phyloP scores from a whole-genome alignment of 1,284 basidiomycete genomes.

The Irpex sp. region DNA sequence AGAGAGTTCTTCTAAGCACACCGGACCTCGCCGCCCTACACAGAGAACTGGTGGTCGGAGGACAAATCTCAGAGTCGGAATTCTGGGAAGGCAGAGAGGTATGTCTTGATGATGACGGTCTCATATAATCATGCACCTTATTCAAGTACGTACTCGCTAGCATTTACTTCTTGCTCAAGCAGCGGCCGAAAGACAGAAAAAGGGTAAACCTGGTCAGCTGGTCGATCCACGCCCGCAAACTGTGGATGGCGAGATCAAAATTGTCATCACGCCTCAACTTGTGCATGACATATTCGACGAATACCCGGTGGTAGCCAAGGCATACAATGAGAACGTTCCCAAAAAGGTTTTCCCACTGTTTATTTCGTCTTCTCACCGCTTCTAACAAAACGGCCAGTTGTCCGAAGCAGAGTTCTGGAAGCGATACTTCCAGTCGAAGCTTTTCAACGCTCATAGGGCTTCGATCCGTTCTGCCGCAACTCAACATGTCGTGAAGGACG shows the following conservation, averaged over 20 bases:
- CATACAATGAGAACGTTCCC: conserved; percentile 92
- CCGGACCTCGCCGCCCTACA: conserved; percentile 78
- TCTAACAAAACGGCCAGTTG: conserved; percentile 44
- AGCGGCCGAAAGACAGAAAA: conserved; percentile 70
- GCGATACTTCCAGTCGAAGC: conserved; percentile 91
- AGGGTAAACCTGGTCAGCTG: conserved; percentile 81
- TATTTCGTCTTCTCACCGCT: neutral
- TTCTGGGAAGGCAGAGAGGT: conserved; percentile 97
- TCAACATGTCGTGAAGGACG: conserved; percentile 85
- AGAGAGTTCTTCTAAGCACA: conserved; percentile 75
- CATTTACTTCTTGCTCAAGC: conserved; percentile 71
- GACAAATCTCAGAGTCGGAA: conserved; percentile 85
- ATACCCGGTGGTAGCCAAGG: conserved; percentile 91
- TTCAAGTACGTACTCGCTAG: conserved; percentile 31
- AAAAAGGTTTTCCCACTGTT: conserved; percentile 49
- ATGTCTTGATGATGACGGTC: conserved; percentile 15
- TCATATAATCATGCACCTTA: neutral
- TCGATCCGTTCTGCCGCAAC: conserved; percentile 84
- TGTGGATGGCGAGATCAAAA: conserved; percentile 81
- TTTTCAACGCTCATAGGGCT: conserved; percentile 93
- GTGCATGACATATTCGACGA: conserved; percentile 97
- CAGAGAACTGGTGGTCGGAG: conserved; percentile 79
- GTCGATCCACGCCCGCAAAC: conserved; percentile 88
- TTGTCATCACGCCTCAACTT: conserved; percentile 89
- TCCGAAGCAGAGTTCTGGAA: conserved; percentile 94